A percentile compares a stretch with the other conserved stretches of the same genome.
These are phyloP conservation scores for Oryza rufipogon DNA, from an alignment of 176 grass and related monocot genomes.

Conservation along the genomic window DNA sequence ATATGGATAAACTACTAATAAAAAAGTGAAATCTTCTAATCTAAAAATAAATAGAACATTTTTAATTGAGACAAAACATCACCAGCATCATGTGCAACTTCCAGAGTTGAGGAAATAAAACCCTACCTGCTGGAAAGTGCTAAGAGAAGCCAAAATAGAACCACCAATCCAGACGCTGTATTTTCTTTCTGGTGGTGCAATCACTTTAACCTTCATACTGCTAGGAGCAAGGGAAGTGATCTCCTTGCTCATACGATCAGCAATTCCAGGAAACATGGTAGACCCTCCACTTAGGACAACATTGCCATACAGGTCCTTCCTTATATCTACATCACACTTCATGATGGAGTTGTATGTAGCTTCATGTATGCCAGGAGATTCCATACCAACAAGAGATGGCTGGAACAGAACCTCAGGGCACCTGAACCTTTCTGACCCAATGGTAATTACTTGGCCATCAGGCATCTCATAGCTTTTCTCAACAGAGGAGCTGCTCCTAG, in stretches of 20 bases:
- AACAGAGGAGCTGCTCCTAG: conserved; percentile 77
- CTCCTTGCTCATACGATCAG: conserved; percentile 89
- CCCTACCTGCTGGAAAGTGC: conserved; percentile 85
- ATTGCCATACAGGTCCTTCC: conserved; percentile 79
- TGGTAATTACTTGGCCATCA: conserved; percentile 86
- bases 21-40: background rate
- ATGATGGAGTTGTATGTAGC: conserved; percentile 87
- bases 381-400: conserved; percentile 84
- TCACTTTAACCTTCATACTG: conserved; percentile 92
- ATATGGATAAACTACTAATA: background rate
- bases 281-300: conserved; percentile 85
- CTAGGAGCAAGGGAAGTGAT: conserved; percentile 71
- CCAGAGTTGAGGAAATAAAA: background rate
- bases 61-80: background rate
- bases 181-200: conserved; percentile 84
- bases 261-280: conserved; percentile 89
- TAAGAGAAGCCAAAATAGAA: conserved; percentile 81
- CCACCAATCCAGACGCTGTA: conserved; percentile 94
- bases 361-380: conserved; percentile 76
- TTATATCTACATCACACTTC: conserved; percentile 88
- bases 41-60: background rate
- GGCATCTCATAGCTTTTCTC: conserved; percentile 91
- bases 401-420: conserved; percentile 87
- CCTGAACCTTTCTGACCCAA: conserved; percentile 86
- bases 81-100: background rate